phyloP scores from a whole-genome alignment of 208 protist species.

The Acanthamoeba culbertsoni region DNA sequence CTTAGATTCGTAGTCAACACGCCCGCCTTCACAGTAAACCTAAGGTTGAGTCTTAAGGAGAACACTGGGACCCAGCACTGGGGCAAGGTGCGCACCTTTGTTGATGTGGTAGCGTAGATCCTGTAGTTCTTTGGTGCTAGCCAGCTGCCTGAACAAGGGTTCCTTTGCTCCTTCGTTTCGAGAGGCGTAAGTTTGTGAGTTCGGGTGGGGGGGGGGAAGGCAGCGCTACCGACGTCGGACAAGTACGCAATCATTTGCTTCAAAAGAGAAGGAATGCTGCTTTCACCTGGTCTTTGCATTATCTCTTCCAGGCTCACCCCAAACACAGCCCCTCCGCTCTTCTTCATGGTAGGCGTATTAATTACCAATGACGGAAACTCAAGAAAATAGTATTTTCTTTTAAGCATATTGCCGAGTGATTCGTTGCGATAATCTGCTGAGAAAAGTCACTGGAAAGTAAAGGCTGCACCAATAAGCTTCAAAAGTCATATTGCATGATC shows the following conservation, averaged over 20 bases:
- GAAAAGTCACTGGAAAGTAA: too few species aligned
- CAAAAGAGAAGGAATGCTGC: not conserved
- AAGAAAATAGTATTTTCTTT: too few species aligned
- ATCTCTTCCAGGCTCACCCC: not conserved
- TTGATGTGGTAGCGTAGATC: slow-evolving; percentile 20
- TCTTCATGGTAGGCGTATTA: too few species aligned
- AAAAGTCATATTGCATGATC: too few species aligned
- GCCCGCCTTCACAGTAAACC: not conserved
- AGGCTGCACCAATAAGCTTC: too few species aligned
- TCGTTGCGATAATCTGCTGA: too few species aligned
- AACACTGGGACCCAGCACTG: not conserved
- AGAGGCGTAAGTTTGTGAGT: not conserved
- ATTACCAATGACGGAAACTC: too few species aligned
- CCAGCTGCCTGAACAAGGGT: not conserved
- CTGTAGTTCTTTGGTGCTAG: slow-evolving; percentile 11
- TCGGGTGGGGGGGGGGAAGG: not conserved
- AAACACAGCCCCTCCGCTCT: too few species aligned
- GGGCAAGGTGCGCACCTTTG: not conserved
- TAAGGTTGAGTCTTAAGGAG: not conserved
- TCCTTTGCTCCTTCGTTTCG: not conserved
- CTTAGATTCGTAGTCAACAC: slow-evolving; percentile 15
- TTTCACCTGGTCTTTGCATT: not conserved
- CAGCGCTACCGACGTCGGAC: not conserved
- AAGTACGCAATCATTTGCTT: slow-evolving; percentile 12
- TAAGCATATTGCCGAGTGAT: too few species aligned